phyloP scores from a whole-genome alignment of 805 yeast species.

The Saturnispora galanensis region DNA sequence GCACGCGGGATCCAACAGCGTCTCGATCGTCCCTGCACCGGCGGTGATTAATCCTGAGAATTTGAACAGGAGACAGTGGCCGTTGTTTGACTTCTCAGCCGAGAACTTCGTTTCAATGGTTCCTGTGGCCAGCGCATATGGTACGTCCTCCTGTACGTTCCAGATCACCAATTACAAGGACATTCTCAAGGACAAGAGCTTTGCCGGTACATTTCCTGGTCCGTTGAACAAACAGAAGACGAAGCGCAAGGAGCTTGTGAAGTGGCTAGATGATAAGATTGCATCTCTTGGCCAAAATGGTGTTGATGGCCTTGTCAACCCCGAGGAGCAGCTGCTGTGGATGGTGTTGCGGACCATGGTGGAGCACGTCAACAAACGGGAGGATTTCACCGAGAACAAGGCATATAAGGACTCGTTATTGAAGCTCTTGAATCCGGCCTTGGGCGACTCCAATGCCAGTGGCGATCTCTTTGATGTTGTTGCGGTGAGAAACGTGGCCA shows the following conservation, averaged over 20 bases:
- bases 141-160: conserved; percentile 26
- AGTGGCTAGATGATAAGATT: conserved; percentile 46
- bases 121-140: conserved; percentile 32
- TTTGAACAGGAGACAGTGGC: conserved; percentile 55
- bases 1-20: conserved; percentile 8
- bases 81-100: conserved; percentile 62
- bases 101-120: conserved; percentile 35
- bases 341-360: conserved; percentile 21
- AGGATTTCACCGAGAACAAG: conserved; percentile 19
- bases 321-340: conserved; percentile 22
- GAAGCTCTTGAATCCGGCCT: conserved; percentile 33
- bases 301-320: conserved; percentile 12
- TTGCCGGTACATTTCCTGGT: conserved; percentile 51
- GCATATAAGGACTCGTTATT: conserved; percentile 29
- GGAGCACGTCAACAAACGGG: conserved; percentile 16
- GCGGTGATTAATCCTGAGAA: conserved; percentile 43
- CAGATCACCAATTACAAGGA: conserved; percentile 28
- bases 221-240: conserved; percentile 52
- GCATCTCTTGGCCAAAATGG: conserved; percentile 12
- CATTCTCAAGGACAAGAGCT: conserved; percentile 35
- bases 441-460: conserved; percentile 14
- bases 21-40: conserved; percentile 25
- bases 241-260: conserved; percentile 56
- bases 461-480: conserved; percentile 14
- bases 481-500: conserved; percentile 12